Evolutionary conservation across 495 filamentous ascomycete genomes (phyloP).

Genomic region (Talaromyces borbonicus): DNA sequence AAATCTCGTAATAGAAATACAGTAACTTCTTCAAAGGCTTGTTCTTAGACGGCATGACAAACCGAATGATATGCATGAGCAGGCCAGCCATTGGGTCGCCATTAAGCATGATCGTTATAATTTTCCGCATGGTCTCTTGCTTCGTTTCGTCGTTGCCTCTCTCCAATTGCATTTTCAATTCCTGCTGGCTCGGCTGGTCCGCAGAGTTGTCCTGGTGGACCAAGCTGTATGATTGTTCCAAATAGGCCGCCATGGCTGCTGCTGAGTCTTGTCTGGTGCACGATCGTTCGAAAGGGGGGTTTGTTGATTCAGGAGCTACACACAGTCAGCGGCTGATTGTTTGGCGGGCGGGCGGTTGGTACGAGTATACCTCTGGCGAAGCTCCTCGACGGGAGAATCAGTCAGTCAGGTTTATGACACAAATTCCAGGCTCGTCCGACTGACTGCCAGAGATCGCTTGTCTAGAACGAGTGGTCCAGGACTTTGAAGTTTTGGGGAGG

Average conservation of each 20-base stretch:
- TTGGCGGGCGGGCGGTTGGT: neutral
- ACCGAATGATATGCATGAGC: slow-evolving; percentile 99
- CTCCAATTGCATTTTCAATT: slow-evolving; percentile 88
- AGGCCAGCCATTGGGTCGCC: slow-evolving; percentile 92
- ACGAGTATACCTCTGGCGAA: slow-evolving; percentile 15
- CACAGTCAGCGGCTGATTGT: neutral
- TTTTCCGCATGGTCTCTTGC: slow-evolving; percentile 95
- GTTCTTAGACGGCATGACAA: slow-evolving; percentile 96
- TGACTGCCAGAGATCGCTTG: neutral
- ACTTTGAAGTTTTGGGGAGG: too few relatives aligned
- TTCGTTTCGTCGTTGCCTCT: slow-evolving; percentile 97
- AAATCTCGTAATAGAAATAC: slow-evolving; percentile 99
- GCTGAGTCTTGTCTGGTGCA: slow-evolving; percentile 9
- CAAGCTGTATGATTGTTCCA: slow-evolving; percentile 88
- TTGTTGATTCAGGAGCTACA: slow-evolving; percentile 5
- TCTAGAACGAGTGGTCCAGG: neutral
- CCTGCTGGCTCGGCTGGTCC: slow-evolving; percentile 81
- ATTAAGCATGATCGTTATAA: slow-evolving; percentile 95
- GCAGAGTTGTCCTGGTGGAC: slow-evolving; percentile 92
- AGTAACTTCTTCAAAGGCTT: slow-evolving; percentile 96
- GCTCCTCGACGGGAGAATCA: slow-evolving; percentile 21
- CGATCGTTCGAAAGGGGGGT: neutral
- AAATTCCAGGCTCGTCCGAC: slow-evolving; percentile 27
- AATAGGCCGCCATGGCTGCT: slow-evolving; percentile 80
- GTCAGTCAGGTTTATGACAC: slow-evolving; percentile 13